phyloP scores from a whole-genome alignment of 345 rosid genomes.

The Boechera stricta region DNA sequence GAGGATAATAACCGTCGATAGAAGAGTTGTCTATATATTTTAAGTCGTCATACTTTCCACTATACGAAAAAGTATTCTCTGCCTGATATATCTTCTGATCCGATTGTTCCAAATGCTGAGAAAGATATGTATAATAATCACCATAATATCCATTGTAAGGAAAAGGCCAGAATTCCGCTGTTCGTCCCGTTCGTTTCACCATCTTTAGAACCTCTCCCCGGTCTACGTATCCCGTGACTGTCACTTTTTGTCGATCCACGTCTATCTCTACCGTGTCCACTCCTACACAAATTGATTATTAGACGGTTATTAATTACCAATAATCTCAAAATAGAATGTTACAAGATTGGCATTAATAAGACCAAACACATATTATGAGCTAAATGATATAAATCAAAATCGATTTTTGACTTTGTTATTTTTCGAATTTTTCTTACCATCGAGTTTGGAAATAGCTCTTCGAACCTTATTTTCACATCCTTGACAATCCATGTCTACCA shows the following conservation, averaged over 20 bases:
- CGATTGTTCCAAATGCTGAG: slow-evolving; percentile 58
- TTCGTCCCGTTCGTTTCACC: slow-evolving; percentile 81
- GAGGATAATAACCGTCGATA: slow-evolving; percentile 22
- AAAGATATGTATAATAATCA: slow-evolving; percentile 56
- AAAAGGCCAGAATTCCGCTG: slow-evolving; percentile 82
- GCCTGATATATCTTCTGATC: slow-evolving; percentile 30
- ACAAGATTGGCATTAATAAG: no score
- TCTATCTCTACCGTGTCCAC: slow-evolving; percentile 76
- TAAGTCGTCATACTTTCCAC: slow-evolving; percentile 37
- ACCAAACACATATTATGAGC: no score
- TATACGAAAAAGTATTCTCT: slow-evolving; percentile 53
- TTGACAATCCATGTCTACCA: slow-evolving; percentile 89
- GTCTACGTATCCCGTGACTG: slow-evolving; percentile 74
- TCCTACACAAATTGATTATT: slow-evolving; percentile 48
- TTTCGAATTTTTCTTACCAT: slow-evolving; percentile 43
- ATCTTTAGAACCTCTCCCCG: slow-evolving; percentile 64
- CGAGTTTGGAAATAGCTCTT: slow-evolving; percentile 72
- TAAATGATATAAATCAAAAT: background rate
- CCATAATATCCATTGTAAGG: slow-evolving; percentile 74
- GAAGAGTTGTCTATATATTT: background rate
- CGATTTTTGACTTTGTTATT: no score
- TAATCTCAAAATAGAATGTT: background rate
- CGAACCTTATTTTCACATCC: slow-evolving; percentile 81
- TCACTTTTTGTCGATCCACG: slow-evolving; percentile 80
- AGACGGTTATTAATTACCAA: background rate